Evolutionary conservation across 2,329 filamentous ascomycete species (phyloP).

Genomic region (Cercospora sesami): DNA sequence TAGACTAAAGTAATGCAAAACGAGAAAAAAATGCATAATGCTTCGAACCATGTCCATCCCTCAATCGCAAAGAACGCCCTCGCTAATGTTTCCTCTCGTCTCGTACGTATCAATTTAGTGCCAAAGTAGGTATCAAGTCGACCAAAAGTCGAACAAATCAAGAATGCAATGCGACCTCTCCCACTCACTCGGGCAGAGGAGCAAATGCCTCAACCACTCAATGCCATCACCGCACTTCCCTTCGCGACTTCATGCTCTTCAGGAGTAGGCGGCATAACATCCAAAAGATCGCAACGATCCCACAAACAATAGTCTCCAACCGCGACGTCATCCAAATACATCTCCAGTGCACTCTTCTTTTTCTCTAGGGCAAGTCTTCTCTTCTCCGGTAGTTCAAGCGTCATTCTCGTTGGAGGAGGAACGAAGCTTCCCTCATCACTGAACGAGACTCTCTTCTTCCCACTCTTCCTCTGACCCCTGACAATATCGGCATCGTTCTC

Average conservation of each 20-base stretch:
- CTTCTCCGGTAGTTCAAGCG: neutral
- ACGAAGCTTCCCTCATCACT: neutral
- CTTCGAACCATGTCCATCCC: neutral
- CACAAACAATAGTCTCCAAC: constrained; percentile 11
- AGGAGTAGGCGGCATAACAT: constrained; percentile 1
- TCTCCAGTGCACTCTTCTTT: neutral
- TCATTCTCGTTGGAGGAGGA: neutral
- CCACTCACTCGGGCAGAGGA: neutral
- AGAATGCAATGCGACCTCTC: neutral
- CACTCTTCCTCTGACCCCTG: neutral
- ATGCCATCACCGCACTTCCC: neutral
- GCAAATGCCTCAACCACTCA: neutral
- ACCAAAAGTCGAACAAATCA: neutral
- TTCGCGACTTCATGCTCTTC: neutral
- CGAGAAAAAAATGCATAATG: neutral
- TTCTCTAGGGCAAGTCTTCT: neutral
- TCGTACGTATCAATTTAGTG: neutral
- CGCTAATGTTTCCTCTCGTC: neutral
- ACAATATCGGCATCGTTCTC: neutral
- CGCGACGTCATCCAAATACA: neutral
- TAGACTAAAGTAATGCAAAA: neutral
- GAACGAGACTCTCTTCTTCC: neutral
- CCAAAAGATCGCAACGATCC: neutral
- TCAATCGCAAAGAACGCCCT: neutral
- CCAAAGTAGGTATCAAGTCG: neutral